Evolutionary conservation across 768 basidiomycete genomes (phyloP), one percentile per base, ranked within the genome.

Genomic region (Flagelloscypha sp.): DNA sequence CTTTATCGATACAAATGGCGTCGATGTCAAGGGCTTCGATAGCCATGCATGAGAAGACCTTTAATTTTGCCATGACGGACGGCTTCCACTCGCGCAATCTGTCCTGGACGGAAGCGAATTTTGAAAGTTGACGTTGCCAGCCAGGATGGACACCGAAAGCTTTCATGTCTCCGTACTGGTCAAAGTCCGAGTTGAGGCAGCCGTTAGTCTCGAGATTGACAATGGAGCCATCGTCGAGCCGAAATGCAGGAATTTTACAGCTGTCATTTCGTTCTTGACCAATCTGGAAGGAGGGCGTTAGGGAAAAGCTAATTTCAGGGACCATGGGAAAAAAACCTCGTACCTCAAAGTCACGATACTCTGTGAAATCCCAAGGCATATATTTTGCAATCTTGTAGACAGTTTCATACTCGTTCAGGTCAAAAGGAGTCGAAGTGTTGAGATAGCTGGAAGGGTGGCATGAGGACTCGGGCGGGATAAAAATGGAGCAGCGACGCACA

Each of bases 91-190:
- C 79, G 23, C 79, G 65, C 12, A 81, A 65, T 63, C 78, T 75
- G 49, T 81, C 78, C 49, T 81, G 78, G 5, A 81, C 78, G 35
- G 79, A 80, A 18, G 79, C 77, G 51, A 81, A 81, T 48, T 81
- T 81, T 41, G 77, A 68, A 16, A 81, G 57, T 50, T 81, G 73
- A 62, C 79, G 79, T 47, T 81, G 67, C 72, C 63, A 78, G 53
- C 73, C 68, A 18, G 73, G 75, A 52, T 76, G 74, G 18, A 81
- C 79, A 71, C 79, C 78, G 49, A 81, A 81, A 35, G 78, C 78
- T 50, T 81, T 79, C 62, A 76, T 74, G 57, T 81, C 78, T 42
- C 78, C 78, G 42, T 72, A 81, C 32, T 80, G 79, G 49, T 81
- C 78, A 42, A 80, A 79, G 37, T 77, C 75, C 19, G 74, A 76